A percentile compares a stretch with the other conserved stretches of the same genome.
These are phyloP conservation scores for Yamadazyma diddensiae DNA, from an alignment of 1,139 yeast genomes.

Conservation along the genomic window DNA sequence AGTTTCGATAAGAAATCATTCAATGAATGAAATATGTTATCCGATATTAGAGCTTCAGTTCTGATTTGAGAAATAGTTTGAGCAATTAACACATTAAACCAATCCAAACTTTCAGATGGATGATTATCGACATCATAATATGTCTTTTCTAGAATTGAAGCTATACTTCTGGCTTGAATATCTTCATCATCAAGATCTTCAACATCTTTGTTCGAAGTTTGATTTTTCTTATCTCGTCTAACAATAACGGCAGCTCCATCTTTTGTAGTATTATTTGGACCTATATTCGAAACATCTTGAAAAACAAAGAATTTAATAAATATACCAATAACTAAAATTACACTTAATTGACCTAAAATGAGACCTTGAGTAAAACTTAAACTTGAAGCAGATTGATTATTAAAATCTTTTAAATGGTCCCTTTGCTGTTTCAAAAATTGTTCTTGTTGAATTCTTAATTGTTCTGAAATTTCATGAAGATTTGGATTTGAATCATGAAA, in stretches of 20 bases:
- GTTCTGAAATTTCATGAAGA: conserved; percentile 27
- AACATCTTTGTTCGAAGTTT: conserved; percentile 20
- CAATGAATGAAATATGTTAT: conserved; percentile 78
- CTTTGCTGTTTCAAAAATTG: conserved; percentile 29
- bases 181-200: conserved; percentile 20
- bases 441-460: conserved; percentile 32
- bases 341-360: conserved; percentile 82
- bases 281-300: conserved; percentile 57
- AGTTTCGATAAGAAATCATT: conserved; percentile 52
- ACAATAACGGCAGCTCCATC: conserved; percentile 41
- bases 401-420: conserved; percentile 21
- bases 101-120: conserved; percentile 85
- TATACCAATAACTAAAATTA: conserved; percentile 66
- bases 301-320: conserved; percentile 87
- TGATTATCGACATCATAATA: conserved; percentile 89
- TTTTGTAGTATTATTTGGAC: conserved; percentile 29
- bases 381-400: conserved; percentile 15
- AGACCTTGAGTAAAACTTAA: conserved; percentile 80
- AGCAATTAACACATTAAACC: conserved; percentile 94
- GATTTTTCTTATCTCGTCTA: conserved; percentile 24
- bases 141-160: conserved; percentile 76
- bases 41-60: conserved; percentile 78
- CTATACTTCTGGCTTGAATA: conserved; percentile 16
- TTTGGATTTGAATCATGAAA: not conserved
- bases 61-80: conserved; percentile 86